These are phyloP conservation scores for Chaetomium tenue DNA, from an alignment of 495 filamentous ascomycete species.

Conservation along the genomic window DNA sequence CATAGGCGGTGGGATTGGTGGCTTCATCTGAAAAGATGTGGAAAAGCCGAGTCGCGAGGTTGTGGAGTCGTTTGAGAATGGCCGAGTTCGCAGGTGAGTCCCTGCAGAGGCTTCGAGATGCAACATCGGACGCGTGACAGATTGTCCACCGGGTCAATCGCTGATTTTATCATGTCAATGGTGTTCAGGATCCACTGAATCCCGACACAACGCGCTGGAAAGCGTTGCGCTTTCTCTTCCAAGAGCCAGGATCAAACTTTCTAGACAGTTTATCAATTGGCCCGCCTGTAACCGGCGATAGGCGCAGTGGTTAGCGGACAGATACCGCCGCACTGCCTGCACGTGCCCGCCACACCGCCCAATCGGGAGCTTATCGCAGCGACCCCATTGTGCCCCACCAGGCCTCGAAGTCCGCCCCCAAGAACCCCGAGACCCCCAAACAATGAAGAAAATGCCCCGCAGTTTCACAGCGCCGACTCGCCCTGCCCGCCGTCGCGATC, in stretches of 20 bases:
- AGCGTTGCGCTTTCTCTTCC: conserved; percentile 2
- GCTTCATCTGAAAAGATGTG: background rate
- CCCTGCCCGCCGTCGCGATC: too few species aligned
- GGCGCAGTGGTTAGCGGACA: conserved; percentile 18
- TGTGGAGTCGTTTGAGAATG: conserved; percentile 9
- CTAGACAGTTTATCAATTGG: conserved; percentile 23
- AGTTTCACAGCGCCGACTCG: conserved; percentile 3
- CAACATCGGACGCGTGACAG: conserved; percentile 7
- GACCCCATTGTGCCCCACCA: background rate
- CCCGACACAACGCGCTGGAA: conserved; percentile 26
- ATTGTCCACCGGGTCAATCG: conserved; percentile 9
- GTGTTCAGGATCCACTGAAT: conserved; percentile 8
- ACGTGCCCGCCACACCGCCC: background rate
- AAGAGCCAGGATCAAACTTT: conserved; percentile 17
- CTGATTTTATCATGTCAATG: conserved; percentile 14
- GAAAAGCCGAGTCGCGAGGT: conserved; percentile 19
- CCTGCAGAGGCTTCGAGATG: conserved; percentile 1
- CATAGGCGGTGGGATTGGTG: conserved; percentile 7
- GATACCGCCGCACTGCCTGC: background rate
- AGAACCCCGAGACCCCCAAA: background rate
- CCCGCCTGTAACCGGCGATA: conserved; percentile 34
- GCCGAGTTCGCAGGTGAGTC: conserved; percentile 2
- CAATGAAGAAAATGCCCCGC: background rate
- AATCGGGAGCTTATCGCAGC: conserved; percentile 21
- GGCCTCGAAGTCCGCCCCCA: background rate